Base-by-base conservation (phyloP, 345 rosid genomes). In the Salix dunnii region DNA sequence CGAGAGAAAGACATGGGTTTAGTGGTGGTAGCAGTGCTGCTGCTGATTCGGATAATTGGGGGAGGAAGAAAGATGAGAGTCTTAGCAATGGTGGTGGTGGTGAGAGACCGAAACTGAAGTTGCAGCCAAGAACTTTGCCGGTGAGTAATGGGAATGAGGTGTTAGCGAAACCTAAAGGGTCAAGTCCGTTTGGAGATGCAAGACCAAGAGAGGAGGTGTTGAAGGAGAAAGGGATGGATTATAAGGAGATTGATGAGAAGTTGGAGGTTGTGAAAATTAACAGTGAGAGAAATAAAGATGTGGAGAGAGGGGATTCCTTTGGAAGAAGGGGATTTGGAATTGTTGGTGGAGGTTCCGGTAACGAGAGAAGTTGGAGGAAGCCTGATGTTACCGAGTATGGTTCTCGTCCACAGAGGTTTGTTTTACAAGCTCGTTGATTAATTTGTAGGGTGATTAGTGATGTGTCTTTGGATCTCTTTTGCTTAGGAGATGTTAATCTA, bases 201-300 rank as follows among this genome's bases (percentile, higher is more conserved):
- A 92, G 99, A 80, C 99, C 99, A 1, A 89, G 99, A 64, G 99
- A 96, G 84, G 97, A 91, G 77, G 99, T 93, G 31, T 77, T 96
- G 86, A 93, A 92, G 58, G 97, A 91, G 90, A 91, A 96, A 74
- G 98, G 99, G 27, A 82, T 85, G 80, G 98, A 93, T 51, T 91
- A 91, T 92, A 96, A 93, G 77, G 97, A 92, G 89, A 92, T 93
- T 77, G 98, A 96, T 70, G 98, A 89, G 90, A 96, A 91, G 86
- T 82, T 96, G 20, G 94, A 83, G 73, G 80, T 87, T 14, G 75
- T 80, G 42, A 93, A 82, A 82, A 65, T 89, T 23, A 87, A 35
- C 27, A 31, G 40, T 27, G 42, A 80, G 80, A 93, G 63, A 58
- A 58, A 23, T 58, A 58, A 89, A 13, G 82, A 77, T 17, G 31